Conservation (phyloP, 2,329 filamentous ascomycete genomes). For the Harringtonia lauricola region DNA sequence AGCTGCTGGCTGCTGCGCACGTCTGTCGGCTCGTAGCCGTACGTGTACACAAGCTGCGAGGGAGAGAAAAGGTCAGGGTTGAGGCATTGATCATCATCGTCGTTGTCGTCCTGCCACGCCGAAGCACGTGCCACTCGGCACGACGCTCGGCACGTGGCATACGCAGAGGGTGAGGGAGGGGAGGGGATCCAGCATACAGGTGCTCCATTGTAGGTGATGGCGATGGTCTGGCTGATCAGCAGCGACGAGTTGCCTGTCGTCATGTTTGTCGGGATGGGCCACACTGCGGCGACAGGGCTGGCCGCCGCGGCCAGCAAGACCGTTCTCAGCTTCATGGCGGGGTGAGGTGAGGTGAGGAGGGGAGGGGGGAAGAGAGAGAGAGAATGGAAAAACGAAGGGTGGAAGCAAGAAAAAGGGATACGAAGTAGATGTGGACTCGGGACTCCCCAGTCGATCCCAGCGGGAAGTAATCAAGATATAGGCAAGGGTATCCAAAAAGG, state of each 20-base stretch:
- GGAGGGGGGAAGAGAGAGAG: not conserved
- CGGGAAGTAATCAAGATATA: too few species aligned
- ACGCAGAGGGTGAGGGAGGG: constrained; percentile 3
- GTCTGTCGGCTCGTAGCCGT: constrained; percentile 29
- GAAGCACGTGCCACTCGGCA: constrained; percentile 5
- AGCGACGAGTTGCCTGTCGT: constrained; percentile 40
- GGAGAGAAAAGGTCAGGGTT: constrained; percentile 4
- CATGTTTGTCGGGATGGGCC: constrained; percentile 42
- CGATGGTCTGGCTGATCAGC: constrained; percentile 39
- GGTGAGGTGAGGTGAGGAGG: not conserved
- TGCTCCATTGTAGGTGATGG: constrained; percentile 47
- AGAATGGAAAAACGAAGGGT: not conserved
- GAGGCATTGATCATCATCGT: constrained; percentile 5
- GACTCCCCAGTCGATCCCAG: too few species aligned
- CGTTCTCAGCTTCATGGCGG: constrained; percentile 16
- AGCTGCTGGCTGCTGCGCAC: constrained; percentile 39
- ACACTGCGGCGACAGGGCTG: constrained; percentile 38
- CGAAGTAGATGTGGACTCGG: too few species aligned
- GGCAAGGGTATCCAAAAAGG: too few species aligned
- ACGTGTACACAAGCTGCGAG: constrained; percentile 35
- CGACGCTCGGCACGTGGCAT: not conserved
- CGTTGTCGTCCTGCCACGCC: constrained; percentile 3
- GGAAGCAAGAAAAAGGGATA: not conserved
- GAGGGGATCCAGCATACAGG: constrained; percentile 35
- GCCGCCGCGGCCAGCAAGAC: constrained; percentile 27